Conservation (phyloP, 2,329 filamentous ascomycete genomes). For the Trichoderma sp. region DNA sequence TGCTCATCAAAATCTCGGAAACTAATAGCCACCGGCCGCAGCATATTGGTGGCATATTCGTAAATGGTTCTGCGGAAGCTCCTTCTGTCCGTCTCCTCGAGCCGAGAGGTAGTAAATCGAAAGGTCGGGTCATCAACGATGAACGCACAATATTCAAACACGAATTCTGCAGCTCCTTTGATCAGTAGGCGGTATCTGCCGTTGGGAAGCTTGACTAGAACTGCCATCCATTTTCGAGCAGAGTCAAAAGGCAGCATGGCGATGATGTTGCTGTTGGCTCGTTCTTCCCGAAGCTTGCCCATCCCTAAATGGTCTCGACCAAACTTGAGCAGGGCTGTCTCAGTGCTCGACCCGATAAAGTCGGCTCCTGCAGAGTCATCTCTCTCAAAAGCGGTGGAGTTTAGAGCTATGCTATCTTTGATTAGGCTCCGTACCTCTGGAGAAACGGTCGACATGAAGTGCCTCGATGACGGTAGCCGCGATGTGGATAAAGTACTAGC, state of each 20-base stretch:
- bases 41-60: conserved; percentile 65
- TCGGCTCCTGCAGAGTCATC: conserved; percentile 39
- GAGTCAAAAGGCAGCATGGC: conserved; percentile 59
- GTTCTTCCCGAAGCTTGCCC: conserved; percentile 47
- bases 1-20: conserved; percentile 72
- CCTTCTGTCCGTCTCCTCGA: conserved; percentile 38
- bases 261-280: conserved; percentile 48
- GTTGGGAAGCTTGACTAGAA: conserved; percentile 49
- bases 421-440: conserved; percentile 41
- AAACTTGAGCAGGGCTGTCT: conserved; percentile 55
- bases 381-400: conserved; percentile 58
- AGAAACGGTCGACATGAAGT: conserved; percentile 37
- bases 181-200: conserved; percentile 54
- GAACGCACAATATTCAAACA: conserved; percentile 48
- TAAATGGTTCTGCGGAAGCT: conserved; percentile 40
- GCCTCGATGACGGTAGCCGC: conserved; percentile 34
- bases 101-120: conserved; percentile 33
- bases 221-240: conserved; percentile 58
- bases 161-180: conserved; percentile 60
- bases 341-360: conserved; percentile 58
- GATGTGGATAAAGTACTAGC: conserved; percentile 22
- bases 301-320: conserved; percentile 53
- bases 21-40: conserved; percentile 74
- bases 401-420: conserved; percentile 46
- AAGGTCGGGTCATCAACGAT: conserved; percentile 49